Evolutionary conservation across 805 yeast genomes (phyloP), one percentile per base, ranked within the genome.

Genomic region (Yueomyces sinensis): DNA sequence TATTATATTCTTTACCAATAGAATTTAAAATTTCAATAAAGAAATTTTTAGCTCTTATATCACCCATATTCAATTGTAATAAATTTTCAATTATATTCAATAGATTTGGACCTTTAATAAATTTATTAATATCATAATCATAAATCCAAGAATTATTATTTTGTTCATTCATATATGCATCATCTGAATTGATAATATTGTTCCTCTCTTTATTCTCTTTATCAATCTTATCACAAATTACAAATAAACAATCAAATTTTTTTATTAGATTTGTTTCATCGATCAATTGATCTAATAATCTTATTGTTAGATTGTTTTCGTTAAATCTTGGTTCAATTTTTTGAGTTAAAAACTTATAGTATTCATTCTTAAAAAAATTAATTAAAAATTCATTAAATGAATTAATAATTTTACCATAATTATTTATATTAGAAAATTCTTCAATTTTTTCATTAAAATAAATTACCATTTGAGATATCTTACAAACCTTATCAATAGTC

Each of bases 41-140:
- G 42, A 82, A 74, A 4, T 25, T 11, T 2, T 63, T 61, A 27
- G 60, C 59, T 0, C 81, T 70, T 2, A 56, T 58, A 48, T 86
- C 91, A 3, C 96, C 96, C 35, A 71, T 68, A 44, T 66, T 71
- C 2, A 62, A 59, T 27, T 68, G 66, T 5, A 80, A 60, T 43
- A 76, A 60, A 16, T 61, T 62, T 36, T 81, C 80, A 1, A 91
- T 61, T 1, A 80, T 61, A 34, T 69, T 62, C 27, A 89, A 55
- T 0, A 82, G 69, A 11, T 77, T 53, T 0, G 95, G 95, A 24
- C 98, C 97, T 56, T 80, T 82, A 28, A 67, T 62, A 35, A 74
- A 69, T 29, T 61, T 62, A 13, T 66, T 56, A 2, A 69, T 62
- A 44, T 77, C 82, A 1, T 75, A 62, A 16, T 39, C 35, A 4